These are phyloP conservation scores for Rhodotorula sp. DNA, from an alignment of 1,284 basidiomycete species.

Conservation along the genomic window DNA sequence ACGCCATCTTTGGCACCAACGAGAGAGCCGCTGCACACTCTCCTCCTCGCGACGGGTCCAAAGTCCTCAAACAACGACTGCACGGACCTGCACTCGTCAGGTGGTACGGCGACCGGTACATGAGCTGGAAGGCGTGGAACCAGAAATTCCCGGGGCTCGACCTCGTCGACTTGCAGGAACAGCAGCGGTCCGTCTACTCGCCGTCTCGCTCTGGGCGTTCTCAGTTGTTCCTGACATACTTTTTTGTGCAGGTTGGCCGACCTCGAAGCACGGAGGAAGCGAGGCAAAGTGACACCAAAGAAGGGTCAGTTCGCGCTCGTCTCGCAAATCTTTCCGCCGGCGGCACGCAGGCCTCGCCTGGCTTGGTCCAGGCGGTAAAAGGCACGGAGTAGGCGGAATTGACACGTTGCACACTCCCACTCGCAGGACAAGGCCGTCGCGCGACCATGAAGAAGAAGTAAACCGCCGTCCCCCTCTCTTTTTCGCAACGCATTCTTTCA, in stretches of 20 bases:
- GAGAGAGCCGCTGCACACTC: conserved; percentile 57
- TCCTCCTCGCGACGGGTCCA: conserved; percentile 67
- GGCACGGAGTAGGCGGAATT: not conserved
- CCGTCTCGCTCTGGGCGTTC: not conserved
- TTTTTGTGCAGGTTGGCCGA: conserved; percentile 27
- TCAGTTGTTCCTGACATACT: not conserved
- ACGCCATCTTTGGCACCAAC: conserved; percentile 79
- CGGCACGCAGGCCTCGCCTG: no score
- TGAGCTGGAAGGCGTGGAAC: conserved; percentile 27
- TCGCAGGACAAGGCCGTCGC: conserved; percentile 37
- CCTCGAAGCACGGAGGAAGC: conserved; percentile 34
- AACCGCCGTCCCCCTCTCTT: no score
- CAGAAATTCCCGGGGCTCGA: conserved; percentile 25
- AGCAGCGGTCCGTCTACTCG: conserved; percentile 27
- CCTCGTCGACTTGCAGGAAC: conserved; percentile 33
- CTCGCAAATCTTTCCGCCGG: not conserved
- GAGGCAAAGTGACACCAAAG: conserved; percentile 41
- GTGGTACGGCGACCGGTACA: conserved; percentile 59
- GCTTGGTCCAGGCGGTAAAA: not conserved
- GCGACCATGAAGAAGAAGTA: conserved; percentile 41
- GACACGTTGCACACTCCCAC: no score
- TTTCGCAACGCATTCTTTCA: not conserved
- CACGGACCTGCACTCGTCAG: conserved; percentile 71
- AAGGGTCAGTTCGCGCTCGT: conserved; percentile 25
- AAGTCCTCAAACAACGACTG: conserved; percentile 72